Conservation (phyloP, 176 grass and related monocot genomes). For the Aegilops bicornis region DNA sequence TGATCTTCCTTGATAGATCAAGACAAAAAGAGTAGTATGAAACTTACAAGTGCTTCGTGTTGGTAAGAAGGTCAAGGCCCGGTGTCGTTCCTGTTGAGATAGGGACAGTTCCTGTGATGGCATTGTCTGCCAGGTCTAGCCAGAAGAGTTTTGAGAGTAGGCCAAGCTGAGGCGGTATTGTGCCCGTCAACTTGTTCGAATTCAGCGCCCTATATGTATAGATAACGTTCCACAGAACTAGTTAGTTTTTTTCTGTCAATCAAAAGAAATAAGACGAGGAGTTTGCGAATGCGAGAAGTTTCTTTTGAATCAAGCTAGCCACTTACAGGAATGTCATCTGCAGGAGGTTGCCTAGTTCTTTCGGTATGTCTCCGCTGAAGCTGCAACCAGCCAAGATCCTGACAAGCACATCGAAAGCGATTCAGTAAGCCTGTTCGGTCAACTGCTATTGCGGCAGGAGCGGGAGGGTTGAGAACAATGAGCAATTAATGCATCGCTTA, state of each 20-base stretch:
- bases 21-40: not conserved
- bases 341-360: conserved; percentile 35
- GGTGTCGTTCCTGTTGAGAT: conserved; percentile 25
- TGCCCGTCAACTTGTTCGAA: conserved; percentile 50
- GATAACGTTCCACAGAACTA: not conserved
- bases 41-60: conserved; percentile 53
- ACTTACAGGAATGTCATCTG: conserved; percentile 48
- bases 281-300: not conserved
- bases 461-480: not conserved
- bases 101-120: conserved; percentile 41
- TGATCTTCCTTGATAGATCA: not conserved
- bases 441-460: not conserved
- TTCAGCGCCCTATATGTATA: conserved; percentile 41
- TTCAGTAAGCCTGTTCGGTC: not conserved
- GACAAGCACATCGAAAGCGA: not conserved
- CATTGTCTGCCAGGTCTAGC: conserved; percentile 56
- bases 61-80: conserved; percentile 22
- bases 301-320: not conserved
- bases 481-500: conserved; percentile 1
- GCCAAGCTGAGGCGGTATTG: conserved; percentile 38
- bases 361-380: conserved; percentile 45
- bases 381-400: conserved; percentile 47
- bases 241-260: conserved; percentile 5
- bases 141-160: conserved; percentile 37
- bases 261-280: not conserved